These are phyloP conservation scores for Meyerozyma athensensis DNA, from an alignment of 1,139 yeast species.

Conservation along the genomic window DNA sequence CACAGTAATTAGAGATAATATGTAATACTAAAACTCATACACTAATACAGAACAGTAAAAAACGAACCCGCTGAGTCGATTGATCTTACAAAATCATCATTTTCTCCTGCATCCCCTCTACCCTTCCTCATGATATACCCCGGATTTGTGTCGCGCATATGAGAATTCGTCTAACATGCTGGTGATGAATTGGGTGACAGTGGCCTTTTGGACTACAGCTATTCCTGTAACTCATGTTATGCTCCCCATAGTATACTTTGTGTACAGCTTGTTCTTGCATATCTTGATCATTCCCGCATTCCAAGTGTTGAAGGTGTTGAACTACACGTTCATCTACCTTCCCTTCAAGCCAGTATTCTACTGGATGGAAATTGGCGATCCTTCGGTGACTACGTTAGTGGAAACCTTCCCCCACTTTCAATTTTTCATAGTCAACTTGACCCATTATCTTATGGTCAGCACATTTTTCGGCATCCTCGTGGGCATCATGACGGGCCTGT, in stretches of 20 bases:
- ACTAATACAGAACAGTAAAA: too few species aligned
- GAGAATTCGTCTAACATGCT: background rate
- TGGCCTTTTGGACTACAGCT: background rate
- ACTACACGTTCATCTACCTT: constrained; percentile 15
- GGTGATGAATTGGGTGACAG: background rate
- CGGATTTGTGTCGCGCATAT: too few species aligned
- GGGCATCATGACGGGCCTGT: constrained; percentile 18
- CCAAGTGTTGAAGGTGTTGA: constrained; percentile 12
- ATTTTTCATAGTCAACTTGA: constrained; percentile 14
- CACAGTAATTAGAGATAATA: constrained; percentile 10
- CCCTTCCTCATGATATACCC: too few species aligned
- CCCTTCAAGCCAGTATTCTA: constrained; percentile 20
- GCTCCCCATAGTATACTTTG: background rate
- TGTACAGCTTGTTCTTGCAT: constrained; percentile 7
- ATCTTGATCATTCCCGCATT: constrained; percentile 10
- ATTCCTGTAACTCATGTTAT: background rate
- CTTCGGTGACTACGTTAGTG: constrained; percentile 8
- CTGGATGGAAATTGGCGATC: constrained; percentile 11
- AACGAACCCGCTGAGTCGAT: too few species aligned
- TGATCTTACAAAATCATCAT: too few species aligned
- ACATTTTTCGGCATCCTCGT: constrained; percentile 20
- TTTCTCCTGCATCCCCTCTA: too few species aligned
- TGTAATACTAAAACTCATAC: too few species aligned
- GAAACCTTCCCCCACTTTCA: constrained; percentile 12
- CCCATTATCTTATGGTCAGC: constrained; percentile 22